phyloP scores from a whole-genome alignment of 2,329 filamentous ascomycete genomes.

The Ophiostoma himal-ulmi region DNA sequence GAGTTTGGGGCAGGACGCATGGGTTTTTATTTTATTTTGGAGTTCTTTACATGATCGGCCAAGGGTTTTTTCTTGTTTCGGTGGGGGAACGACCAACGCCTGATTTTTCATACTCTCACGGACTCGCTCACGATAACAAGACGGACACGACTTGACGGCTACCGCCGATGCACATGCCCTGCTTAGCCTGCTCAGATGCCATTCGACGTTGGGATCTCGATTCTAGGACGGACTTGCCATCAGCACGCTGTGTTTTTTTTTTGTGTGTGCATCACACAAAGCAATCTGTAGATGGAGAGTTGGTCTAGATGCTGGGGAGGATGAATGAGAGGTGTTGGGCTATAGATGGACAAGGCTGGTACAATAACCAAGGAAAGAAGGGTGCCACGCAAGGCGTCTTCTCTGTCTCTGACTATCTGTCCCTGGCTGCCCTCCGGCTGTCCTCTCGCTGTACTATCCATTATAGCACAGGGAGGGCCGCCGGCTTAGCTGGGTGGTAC shows the following conservation, averaged over 20 bases:
- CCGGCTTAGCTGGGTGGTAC: neutral
- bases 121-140: slow-evolving; percentile 1
- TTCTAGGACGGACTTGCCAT: neutral
- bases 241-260: neutral
- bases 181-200: neutral
- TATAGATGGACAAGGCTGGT: neutral
- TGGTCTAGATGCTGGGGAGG: neutral
- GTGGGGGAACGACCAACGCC: slow-evolving; percentile 8
- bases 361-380: neutral
- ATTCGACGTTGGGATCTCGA: neutral
- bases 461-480: neutral
- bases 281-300: neutral
- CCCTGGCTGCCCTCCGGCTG: neutral
- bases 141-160: neutral
- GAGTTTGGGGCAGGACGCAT: neutral
- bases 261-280: neutral
- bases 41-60: slow-evolving; percentile 7
- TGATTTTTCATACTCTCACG: neutral
- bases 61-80: neutral
- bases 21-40: slow-evolving; percentile 9
- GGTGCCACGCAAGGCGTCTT: neutral
- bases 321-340: neutral
- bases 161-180: neutral
- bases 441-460: neutral
- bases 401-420: slow-evolving; percentile 4